Percentiles rank a stretch among this genome's conserved stretches.
Conservation (phyloP, 2,329 filamentous ascomycete genomes). For the Talaromyces sp. region DNA sequence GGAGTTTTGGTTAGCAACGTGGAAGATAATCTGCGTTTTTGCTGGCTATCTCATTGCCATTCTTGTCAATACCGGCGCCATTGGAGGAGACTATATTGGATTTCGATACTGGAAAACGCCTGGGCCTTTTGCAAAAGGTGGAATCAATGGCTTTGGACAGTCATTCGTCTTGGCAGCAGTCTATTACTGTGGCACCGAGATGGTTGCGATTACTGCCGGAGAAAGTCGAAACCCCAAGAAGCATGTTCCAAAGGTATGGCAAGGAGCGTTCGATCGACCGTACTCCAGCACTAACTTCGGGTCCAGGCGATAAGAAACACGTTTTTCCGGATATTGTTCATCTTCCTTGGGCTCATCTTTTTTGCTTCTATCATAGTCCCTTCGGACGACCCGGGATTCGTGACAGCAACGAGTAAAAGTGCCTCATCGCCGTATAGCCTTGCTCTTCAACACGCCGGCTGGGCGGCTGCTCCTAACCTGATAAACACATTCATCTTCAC, state of each 20-base stretch:
- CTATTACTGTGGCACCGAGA: conserved; percentile 35
- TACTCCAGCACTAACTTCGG: neutral
- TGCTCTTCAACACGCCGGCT: conserved; percentile 30
- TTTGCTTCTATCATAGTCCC: conserved; percentile 70
- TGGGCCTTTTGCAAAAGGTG: conserved; percentile 7
- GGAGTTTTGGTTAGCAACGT: conserved; percentile 33
- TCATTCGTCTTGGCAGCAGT: conserved; percentile 33
- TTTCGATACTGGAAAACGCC: conserved; percentile 30
- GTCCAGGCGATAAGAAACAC: conserved; percentile 64
- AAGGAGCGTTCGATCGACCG: neutral
- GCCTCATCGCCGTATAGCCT: conserved; percentile 40
- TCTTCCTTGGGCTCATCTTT: conserved; percentile 48
- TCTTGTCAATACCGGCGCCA: conserved; percentile 30
- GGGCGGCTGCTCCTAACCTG: conserved; percentile 30
- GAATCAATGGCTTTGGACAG: conserved; percentile 28
- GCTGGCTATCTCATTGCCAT: conserved; percentile 31
- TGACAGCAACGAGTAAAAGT: conserved; percentile 33
- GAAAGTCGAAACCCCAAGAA: conserved; percentile 59
- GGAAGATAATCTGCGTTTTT: conserved; percentile 31
- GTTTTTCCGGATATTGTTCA: conserved; percentile 67
- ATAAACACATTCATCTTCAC: conserved; percentile 39
- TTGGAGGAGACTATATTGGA: conserved; percentile 32
- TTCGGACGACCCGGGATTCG: conserved; percentile 53
- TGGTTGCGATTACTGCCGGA: conserved; percentile 41
- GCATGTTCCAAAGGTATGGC: conserved; percentile 54